Conservation (phyloP, 1,284 basidiomycete species). For the Ceratobasidium theobromae region DNA sequence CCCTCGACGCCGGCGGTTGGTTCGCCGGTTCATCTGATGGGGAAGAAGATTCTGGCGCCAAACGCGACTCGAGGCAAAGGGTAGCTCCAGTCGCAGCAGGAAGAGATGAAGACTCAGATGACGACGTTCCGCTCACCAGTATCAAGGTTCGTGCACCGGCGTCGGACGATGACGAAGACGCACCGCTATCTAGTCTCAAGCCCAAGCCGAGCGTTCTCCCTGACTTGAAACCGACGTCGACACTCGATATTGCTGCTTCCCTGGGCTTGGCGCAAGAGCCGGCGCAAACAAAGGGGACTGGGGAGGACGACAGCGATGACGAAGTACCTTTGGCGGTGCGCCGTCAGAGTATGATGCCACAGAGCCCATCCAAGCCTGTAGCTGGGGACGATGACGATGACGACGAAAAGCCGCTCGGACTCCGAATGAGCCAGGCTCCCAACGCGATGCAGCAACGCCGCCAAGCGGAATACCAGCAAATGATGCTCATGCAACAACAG, state of each 20-base stretch:
- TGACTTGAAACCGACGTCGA: constrained; percentile 49
- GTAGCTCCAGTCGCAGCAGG: constrained; percentile 28
- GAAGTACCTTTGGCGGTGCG: constrained; percentile 35
- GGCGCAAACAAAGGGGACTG: background rate
- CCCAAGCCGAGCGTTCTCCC: constrained; percentile 50
- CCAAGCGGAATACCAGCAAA: constrained; percentile 49
- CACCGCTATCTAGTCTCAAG: constrained; percentile 64
- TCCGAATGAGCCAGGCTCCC: constrained; percentile 39
- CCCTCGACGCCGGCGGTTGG: constrained; percentile 37
- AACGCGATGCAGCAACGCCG: constrained; percentile 31
- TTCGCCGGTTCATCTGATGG: constrained; percentile 37
- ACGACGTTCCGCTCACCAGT: constrained; percentile 49
- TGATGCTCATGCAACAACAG: constrained; percentile 76
- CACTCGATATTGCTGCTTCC: constrained; percentile 14
- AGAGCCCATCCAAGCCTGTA: constrained; percentile 22
- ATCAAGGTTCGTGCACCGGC: constrained; percentile 24
- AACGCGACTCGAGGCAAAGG: constrained; percentile 16
- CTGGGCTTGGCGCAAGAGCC: constrained; percentile 5
- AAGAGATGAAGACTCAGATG: constrained; percentile 41
- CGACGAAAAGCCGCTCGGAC: constrained; percentile 66
- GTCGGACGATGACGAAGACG: constrained; percentile 49
- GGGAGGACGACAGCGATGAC: constrained; percentile 35
- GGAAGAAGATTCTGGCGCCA: constrained; percentile 34
- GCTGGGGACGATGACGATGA: constrained; percentile 53
- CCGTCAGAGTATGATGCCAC: constrained; percentile 24